These are phyloP conservation scores for Auriscalpium vulgare DNA, from an alignment of 768 basidiomycete genomes.

Conservation along the genomic window DNA sequence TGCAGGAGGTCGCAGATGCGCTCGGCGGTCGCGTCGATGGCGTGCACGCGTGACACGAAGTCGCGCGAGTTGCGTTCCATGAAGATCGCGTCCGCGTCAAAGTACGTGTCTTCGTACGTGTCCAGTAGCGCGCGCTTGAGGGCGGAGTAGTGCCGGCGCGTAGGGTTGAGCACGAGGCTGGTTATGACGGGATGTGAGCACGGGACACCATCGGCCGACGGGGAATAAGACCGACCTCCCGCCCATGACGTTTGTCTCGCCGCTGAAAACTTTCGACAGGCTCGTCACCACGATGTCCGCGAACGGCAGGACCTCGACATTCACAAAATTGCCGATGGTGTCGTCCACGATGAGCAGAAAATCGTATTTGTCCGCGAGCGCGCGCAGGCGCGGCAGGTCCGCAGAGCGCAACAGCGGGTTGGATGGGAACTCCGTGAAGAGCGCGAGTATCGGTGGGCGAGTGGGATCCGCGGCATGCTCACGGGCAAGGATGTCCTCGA, in stretches of 20 bases:
- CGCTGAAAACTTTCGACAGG: conserved; percentile 91
- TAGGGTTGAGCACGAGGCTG: conserved; percentile 85
- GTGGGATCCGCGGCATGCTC: conserved; percentile 32
- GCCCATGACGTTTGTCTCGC: conserved; percentile 94
- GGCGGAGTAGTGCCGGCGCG: conserved; percentile 53
- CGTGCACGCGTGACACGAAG: conserved; percentile 65
- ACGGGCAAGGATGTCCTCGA: conserved; percentile 54
- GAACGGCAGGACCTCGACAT: conserved; percentile 81
- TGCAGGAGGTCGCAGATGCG: conserved; percentile 74
- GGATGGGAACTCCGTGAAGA: conserved; percentile 93
- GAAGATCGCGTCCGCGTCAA: conserved; percentile 86
- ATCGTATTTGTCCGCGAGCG: conserved; percentile 79
- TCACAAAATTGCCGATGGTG: conserved; percentile 90
- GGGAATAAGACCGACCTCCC: conserved; percentile 59
- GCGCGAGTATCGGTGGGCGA: conserved; percentile 59
- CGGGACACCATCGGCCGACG: no score
- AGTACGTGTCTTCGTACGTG: conserved; percentile 80
- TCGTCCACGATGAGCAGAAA: conserved; percentile 91
- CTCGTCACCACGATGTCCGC: conserved; percentile 90
- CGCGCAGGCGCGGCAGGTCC: conserved; percentile 64
- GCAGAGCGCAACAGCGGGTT: conserved; percentile 90
- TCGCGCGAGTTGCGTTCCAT: conserved; percentile 98
- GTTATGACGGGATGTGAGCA: no score
- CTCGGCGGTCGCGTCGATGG: conserved; percentile 79
- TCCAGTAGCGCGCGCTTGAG: conserved; percentile 54